These are phyloP conservation scores for Boletales sp. DNA, from an alignment of 768 basidiomycete species.

Conservation along the genomic window DNA sequence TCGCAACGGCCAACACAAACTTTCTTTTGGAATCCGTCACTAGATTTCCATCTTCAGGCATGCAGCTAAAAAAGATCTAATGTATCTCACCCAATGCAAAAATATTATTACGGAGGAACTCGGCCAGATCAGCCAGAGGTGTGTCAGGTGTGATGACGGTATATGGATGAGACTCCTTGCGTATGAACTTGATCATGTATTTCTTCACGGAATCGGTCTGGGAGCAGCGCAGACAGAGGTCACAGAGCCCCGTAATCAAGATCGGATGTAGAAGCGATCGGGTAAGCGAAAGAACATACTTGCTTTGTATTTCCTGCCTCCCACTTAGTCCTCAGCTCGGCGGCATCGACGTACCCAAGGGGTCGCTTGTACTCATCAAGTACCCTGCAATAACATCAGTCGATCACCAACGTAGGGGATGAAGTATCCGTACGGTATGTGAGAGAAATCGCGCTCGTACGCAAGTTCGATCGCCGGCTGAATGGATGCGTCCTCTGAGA, in stretches of 20 bases:
- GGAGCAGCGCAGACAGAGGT: too few species aligned
- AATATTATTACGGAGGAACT: slow-evolving; percentile 66
- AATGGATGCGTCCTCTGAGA: slow-evolving; percentile 69
- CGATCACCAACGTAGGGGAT: background rate
- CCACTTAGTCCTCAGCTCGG: slow-evolving; percentile 72
- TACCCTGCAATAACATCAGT: slow-evolving; percentile 47
- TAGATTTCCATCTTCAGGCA: slow-evolving; percentile 26
- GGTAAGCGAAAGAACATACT: slow-evolving; percentile 39
- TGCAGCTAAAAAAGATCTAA: background rate
- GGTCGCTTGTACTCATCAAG: slow-evolving; percentile 69
- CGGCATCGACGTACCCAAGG: slow-evolving; percentile 81
- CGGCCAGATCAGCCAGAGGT: slow-evolving; percentile 75
- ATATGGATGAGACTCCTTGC: slow-evolving; percentile 62
- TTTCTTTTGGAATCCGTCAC: slow-evolving; percentile 82
- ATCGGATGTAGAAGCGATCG: background rate
- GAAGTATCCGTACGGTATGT: slow-evolving; percentile 67
- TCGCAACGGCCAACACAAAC: slow-evolving; percentile 81
- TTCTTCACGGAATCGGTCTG: slow-evolving; percentile 56
- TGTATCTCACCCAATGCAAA: slow-evolving; percentile 68
- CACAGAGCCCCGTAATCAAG: slow-evolving; percentile 35
- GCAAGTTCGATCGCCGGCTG: slow-evolving; percentile 79
- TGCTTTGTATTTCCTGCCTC: slow-evolving; percentile 68
- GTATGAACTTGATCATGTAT: slow-evolving; percentile 74
- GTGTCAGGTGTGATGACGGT: slow-evolving; percentile 79
- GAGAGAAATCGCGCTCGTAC: slow-evolving; percentile 92